Base-by-base conservation (phyloP, 202 grass and related monocot genomes). In the Eragrostis tef region DNA sequence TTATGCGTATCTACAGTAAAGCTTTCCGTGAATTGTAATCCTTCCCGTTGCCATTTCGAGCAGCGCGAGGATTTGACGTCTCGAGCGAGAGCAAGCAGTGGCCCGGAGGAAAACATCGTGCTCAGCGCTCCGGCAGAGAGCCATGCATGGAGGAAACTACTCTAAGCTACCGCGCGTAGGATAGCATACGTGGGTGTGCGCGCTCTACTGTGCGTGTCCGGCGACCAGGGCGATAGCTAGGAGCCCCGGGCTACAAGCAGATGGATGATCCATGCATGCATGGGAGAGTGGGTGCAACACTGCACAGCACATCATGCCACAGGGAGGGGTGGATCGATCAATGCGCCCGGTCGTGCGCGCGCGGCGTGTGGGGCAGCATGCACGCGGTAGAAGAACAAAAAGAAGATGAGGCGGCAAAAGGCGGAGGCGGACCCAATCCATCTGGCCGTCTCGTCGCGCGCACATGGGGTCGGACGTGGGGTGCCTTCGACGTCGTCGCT, bases 401-500 rank as follows among this genome's bases (percentile, higher is more conserved):
- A 34, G 58, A 51, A 34, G 58, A 9, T 2, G 66, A 70, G 10
- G 20, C 13, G 15, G 2, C 6, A 54, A 54, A 54, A 54, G 52
- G 52, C 51, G 5, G 16, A 21, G 34, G 42, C 73, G 24, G 34
- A 39, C 34, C 34, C 34, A 39, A 31, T 3, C 29, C 29, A n/a
- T n/a, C 29, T 39, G 34, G 5, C 29, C 29, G 29, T 39, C 34
- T 39, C 74, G 73, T 59, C 44, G 64, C 52, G 45, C 53, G 65
- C 67, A 80, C 87, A 77, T 89, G 87, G 77, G 71, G 41, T 16
- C 22, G 43, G 67, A 59, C 81, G 73, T n/a, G n/a, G n/a, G n/a
- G n/a, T 84, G 73, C 49, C 34, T 39, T 39, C 34, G 34, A 5
- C 34, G 34, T 39, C 34, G 31, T 34, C n/a, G n/a, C n/a, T 34